phyloP scores from a whole-genome alignment of 2,329 filamentous ascomycete species.

The Alternaria brassicicola region DNA sequence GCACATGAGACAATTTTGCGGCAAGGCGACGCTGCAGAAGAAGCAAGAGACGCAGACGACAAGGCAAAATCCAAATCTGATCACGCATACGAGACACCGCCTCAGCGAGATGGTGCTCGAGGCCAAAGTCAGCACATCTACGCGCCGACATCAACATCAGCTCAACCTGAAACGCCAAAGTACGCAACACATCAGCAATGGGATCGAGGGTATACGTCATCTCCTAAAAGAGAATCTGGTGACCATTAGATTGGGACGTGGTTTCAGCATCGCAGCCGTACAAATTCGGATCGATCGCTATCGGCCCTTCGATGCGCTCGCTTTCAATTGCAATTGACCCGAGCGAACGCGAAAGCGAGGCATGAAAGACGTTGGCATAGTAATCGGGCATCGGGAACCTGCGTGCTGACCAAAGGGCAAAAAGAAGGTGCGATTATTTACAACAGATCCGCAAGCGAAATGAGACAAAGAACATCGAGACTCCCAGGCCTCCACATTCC shows the following conservation, averaged over 20 bases:
- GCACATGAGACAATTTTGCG: slow-evolving; percentile 38
- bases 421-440: slow-evolving; percentile 16
- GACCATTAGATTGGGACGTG: slow-evolving; percentile 38
- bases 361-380: background rate
- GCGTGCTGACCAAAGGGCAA: background rate
- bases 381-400: background rate
- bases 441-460: slow-evolving; percentile 45
- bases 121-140: slow-evolving; percentile 34
- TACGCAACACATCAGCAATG: slow-evolving; percentile 42
- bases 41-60: slow-evolving; percentile 31
- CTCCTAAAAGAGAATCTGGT: slow-evolving; percentile 46
- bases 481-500: slow-evolving; percentile 36
- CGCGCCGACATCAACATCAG: slow-evolving; percentile 30
- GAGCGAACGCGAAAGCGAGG: slow-evolving; percentile 13
- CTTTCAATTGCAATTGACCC: slow-evolving; percentile 3
- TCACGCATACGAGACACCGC: slow-evolving; percentile 24
- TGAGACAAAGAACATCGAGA: slow-evolving; percentile 29
- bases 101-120: slow-evolving; percentile 34
- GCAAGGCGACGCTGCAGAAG: slow-evolving; percentile 34
- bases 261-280: slow-evolving; percentile 31
- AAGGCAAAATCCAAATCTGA: slow-evolving; percentile 29
- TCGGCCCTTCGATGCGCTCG: slow-evolving; percentile 20
- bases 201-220: slow-evolving; percentile 42
- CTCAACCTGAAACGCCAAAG: slow-evolving; percentile 45
- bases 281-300: slow-evolving; percentile 19